Percentiles rank a stretch among this genome's conserved stretches.
These are phyloP conservation scores for Saturnispora ahearnii DNA, from an alignment of 805 yeast genomes.

Conservation along the genomic window DNA sequence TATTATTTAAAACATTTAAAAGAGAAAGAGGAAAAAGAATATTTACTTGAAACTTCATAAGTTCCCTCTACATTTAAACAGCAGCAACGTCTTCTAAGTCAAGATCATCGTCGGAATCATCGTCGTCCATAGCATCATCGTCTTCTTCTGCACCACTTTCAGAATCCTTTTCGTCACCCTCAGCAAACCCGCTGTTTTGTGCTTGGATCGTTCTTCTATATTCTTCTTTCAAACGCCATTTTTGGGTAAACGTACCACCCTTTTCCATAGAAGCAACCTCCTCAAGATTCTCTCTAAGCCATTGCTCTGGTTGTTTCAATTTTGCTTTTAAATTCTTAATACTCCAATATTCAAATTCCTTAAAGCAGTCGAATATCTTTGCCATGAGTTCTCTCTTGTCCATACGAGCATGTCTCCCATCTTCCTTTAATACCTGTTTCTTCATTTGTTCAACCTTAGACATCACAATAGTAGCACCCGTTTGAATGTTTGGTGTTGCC, in stretches of 20 bases:
- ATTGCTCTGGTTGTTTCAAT: constrained; percentile 92
- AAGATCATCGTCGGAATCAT: constrained; percentile 45
- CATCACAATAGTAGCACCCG: constrained; percentile 60
- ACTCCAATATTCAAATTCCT: constrained; percentile 94
- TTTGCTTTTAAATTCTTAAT: constrained; percentile 89
- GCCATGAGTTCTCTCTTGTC: constrained; percentile 89
- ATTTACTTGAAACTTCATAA: neutral
- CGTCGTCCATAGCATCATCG: constrained; percentile 16
- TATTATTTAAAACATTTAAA: too few species aligned
- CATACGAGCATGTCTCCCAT: constrained; percentile 89
- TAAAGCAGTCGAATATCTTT: constrained; percentile 78
- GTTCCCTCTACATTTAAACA: constrained; percentile 1
- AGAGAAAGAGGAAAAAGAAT: neutral
- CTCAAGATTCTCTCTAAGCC: constrained; percentile 83
- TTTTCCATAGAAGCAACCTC: constrained; percentile 82
- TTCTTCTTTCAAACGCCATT: constrained; percentile 84
- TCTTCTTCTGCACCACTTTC: constrained; percentile 29
- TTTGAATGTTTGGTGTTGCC: constrained; percentile 73
- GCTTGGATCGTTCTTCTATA: constrained; percentile 73
- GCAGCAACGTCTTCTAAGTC: constrained; percentile 70
- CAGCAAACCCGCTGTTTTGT: constrained; percentile 57
- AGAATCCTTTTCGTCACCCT: constrained; percentile 27
- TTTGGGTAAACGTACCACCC: constrained; percentile 92
- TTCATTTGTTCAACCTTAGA: constrained; percentile 48
- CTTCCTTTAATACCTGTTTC: constrained; percentile 45